Percentiles rank a stretch among this genome's conserved stretches.
Conservation (phyloP, 495 filamentous ascomycete species). For the Collariella sp. region DNA sequence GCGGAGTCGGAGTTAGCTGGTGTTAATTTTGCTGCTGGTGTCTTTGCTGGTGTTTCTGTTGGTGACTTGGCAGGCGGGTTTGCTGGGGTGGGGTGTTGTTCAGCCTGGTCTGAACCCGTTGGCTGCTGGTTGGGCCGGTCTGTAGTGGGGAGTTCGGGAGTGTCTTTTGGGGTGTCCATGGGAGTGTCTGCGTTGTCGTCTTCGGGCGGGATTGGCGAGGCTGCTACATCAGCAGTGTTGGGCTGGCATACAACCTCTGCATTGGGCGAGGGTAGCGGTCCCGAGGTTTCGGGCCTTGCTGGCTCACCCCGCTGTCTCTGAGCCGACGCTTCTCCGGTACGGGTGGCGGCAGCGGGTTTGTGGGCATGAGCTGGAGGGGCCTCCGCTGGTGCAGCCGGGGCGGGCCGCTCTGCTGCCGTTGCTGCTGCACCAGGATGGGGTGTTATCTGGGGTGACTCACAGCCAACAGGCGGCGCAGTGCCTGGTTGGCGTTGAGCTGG, state of each 20-base stretch:
- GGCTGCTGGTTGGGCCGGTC: no score
- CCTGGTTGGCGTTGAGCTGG: not conserved
- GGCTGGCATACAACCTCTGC: not conserved
- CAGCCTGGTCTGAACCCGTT: no score
- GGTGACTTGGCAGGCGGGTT: no score
- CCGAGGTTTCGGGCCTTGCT: not conserved
- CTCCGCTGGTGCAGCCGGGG: not conserved
- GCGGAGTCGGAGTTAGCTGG: no score
- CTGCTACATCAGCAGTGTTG: not conserved
- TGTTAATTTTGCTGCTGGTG: not conserved
- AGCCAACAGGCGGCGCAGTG: not conserved
- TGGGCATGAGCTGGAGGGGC: no score
- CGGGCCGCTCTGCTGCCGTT: not conserved
- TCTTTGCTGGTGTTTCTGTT: not conserved
- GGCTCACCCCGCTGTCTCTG: not conserved
- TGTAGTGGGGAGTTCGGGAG: no score
- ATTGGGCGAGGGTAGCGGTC: not conserved
- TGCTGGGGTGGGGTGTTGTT: no score
- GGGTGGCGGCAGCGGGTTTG: no score
- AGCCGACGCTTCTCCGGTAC: not conserved
- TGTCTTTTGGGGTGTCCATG: not conserved
- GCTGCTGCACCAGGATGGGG: not conserved
- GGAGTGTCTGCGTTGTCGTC: not conserved
- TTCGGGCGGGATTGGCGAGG: not conserved
- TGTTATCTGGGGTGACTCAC: not conserved